Evolutionary conservation across 441 rosid genomes (phyloP).

Genomic region (Pelargonium australe): DNA sequence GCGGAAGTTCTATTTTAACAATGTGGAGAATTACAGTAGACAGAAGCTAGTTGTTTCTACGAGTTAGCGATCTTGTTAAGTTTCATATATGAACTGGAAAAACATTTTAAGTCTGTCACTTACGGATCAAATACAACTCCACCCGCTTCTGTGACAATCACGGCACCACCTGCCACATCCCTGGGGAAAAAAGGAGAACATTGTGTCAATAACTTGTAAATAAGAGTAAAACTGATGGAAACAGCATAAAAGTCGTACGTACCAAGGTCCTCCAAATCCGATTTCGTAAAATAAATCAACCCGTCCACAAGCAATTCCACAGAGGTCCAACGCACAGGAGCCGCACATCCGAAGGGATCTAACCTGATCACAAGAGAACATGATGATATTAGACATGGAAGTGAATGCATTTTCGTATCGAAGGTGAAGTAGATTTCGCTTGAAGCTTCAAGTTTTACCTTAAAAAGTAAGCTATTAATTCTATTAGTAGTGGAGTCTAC

Average conservation of each 20-base stretch:
- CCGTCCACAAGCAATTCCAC: conserved; percentile 85
- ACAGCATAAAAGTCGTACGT: background rate
- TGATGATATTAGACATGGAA: conserved; percentile 5
- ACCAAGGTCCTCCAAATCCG: conserved; percentile 64
- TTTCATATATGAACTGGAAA: background rate
- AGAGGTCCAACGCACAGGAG: conserved; percentile 89
- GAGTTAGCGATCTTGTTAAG: no score
- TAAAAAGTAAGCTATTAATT: conserved; percentile 68
- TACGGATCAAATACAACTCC: conserved; percentile 93
- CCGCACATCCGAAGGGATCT: conserved; percentile 93
- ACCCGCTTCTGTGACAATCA: conserved; percentile 85
- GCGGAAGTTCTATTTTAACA: no score
- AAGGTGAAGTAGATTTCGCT: background rate
- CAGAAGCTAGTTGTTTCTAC: no score
- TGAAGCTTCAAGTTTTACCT: conserved; percentile 38
- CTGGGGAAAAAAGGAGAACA: conserved; percentile 30
- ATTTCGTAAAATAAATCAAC: conserved; percentile 52
- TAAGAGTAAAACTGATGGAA: background rate
- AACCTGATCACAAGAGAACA: conserved; percentile 46
- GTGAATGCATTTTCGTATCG: background rate
- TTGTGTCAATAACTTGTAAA: background rate
- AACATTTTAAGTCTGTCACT: conserved; percentile 24
- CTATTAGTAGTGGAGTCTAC: conserved; percentile 63
- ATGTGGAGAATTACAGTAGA: no score
- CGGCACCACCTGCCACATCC: conserved; percentile 90